A percentile compares a stretch with the other conserved stretches of the same genome.
phyloP scores from a whole-genome alignment of 495 filamentous ascomycete genomes.

The Hyaloscypha hepaticicola region DNA sequence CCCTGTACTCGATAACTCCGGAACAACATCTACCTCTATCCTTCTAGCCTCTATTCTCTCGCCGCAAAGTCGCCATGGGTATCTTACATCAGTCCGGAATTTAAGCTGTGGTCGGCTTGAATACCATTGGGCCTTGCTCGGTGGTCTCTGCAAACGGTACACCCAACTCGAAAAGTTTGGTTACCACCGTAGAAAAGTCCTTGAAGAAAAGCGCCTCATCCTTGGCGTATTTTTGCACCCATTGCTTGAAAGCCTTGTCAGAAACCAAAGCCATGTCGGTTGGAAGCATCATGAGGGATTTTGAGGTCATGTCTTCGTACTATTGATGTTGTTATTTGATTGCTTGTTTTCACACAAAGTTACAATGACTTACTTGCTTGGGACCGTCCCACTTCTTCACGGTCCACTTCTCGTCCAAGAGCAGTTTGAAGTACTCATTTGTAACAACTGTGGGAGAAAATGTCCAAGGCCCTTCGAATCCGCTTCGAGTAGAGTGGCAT shows the following conservation, averaged over 20 bases:
- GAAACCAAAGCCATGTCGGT: constrained; percentile 84
- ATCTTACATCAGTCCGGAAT: neutral
- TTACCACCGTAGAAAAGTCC: constrained; percentile 78
- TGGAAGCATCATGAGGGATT: constrained; percentile 96
- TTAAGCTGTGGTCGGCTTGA: constrained; percentile 64
- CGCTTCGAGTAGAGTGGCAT: constrained; percentile 85
- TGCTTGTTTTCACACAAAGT: neutral
- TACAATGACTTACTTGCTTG: constrained; percentile 42
- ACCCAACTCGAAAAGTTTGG: constrained; percentile 89
- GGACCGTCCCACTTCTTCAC: constrained; percentile 94
- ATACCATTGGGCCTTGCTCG: constrained; percentile 65
- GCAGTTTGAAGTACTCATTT: constrained; percentile 90
- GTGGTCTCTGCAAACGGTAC: constrained; percentile 77
- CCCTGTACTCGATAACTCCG: neutral
- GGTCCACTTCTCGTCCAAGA: constrained; percentile 89
- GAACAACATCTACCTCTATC: neutral
- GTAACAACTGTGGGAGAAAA: constrained; percentile 92
- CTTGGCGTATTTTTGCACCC: constrained; percentile 88
- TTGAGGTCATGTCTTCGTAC: constrained; percentile 80
- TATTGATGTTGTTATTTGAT: constrained; percentile 38
- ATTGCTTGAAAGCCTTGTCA: constrained; percentile 83
- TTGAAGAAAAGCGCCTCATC: constrained; percentile 91
- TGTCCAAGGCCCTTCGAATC: constrained; percentile 92
- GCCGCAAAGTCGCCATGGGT: neutral
- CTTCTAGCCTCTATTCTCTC: neutral